phyloP scores from a whole-genome alignment of 306 rosid species.

The Gleditsia sinensis region DNA sequence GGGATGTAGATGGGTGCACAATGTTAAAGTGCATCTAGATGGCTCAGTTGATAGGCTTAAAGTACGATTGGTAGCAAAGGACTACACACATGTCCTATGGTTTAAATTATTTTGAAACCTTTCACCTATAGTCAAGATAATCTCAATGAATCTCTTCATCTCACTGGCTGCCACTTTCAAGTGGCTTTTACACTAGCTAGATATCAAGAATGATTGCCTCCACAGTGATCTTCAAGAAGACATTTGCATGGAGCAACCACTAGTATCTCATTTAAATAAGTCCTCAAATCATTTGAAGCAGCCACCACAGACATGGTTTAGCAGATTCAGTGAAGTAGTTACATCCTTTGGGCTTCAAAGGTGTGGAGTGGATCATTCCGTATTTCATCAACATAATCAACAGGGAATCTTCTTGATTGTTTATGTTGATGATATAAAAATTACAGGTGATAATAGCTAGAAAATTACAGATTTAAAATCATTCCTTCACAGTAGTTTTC shows the following conservation, averaged over 20 bases:
- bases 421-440: background rate
- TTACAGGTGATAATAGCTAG: background rate
- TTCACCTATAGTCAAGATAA: too few relatives aligned
- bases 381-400: background rate
- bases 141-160: too few relatives aligned
- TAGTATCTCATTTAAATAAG: background rate
- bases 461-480: background rate
- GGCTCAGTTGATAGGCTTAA: too few relatives aligned
- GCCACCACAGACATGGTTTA: background rate
- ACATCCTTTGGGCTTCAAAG: background rate
- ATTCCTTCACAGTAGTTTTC: background rate
- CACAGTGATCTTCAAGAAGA: background rate
- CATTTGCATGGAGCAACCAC: background rate
- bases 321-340: background rate
- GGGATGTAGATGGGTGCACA: too few relatives aligned
- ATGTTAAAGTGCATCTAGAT: too few relatives aligned
- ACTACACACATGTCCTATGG: too few relatives aligned
- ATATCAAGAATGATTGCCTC: background rate
- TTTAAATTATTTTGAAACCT: too few relatives aligned
- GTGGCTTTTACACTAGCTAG: background rate
- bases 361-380: background rate
- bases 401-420: background rate
- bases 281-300: background rate
- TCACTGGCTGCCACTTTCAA: too few relatives aligned
- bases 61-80: too few relatives aligned